These are phyloP conservation scores for Cryphonectria naterciae DNA, from an alignment of 2,329 filamentous ascomycete species.

Conservation along the genomic window DNA sequence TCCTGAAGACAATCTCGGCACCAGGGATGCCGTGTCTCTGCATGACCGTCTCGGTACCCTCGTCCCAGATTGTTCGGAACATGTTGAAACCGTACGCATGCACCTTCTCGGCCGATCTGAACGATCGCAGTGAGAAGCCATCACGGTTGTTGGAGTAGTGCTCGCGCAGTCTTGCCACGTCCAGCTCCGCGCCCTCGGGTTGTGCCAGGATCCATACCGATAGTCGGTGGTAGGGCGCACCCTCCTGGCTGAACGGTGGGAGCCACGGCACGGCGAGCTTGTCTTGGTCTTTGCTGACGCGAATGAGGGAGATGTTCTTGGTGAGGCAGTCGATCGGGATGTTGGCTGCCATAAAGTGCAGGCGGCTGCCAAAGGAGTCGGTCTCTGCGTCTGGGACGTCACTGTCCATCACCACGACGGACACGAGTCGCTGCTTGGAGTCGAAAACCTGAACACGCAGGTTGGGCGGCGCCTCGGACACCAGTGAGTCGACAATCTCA, in stretches of 20 bases:
- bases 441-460: constrained; percentile 87
- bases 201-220: constrained; percentile 86
- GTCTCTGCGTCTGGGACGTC: constrained; percentile 82
- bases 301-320: constrained; percentile 28
- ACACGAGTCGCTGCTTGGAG: constrained; percentile 78
- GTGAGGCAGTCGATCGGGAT: constrained; percentile 48
- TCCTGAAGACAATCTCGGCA: constrained; percentile 82
- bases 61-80: constrained; percentile 91
- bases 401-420: constrained; percentile 83
- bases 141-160: constrained; percentile 57
- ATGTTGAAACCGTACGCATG: constrained; percentile 80
- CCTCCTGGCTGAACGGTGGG: constrained; percentile 86
- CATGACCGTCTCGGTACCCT: constrained; percentile 87
- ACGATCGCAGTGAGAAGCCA: constrained; percentile 74
- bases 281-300: constrained; percentile 48
- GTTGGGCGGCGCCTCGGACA: constrained; percentile 74
- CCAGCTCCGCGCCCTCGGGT: constrained; percentile 60
- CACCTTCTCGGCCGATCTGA: constrained; percentile 71
- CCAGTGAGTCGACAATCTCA: constrained; percentile 73
- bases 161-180: constrained; percentile 60
- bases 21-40: constrained; percentile 73
- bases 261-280: constrained; percentile 82
- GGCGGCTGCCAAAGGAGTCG: constrained; percentile 78
- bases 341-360: constrained; percentile 82
- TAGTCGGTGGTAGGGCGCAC: constrained; percentile 87